phyloP scores from a whole-genome alignment of 2,329 filamentous ascomycete genomes.

The Trichoderma atrobrunneum region DNA sequence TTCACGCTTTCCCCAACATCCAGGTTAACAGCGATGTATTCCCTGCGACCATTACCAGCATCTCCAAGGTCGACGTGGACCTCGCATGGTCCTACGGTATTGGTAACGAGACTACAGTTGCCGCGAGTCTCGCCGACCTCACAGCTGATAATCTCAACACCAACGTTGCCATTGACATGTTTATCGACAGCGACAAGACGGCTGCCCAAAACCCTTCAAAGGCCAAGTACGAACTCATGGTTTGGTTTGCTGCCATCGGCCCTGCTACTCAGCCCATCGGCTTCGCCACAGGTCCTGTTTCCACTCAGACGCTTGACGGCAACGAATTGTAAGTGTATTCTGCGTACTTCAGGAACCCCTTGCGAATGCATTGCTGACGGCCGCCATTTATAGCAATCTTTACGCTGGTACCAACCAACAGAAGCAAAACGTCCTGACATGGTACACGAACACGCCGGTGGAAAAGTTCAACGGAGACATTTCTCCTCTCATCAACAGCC shows the following conservation, averaged over 20 bases:
- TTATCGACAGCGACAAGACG: slow-evolving; percentile 46
- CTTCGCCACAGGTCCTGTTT: slow-evolving; percentile 29
- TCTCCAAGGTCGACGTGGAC: slow-evolving; percentile 43
- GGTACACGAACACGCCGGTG: slow-evolving; percentile 39
- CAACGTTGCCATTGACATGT: slow-evolving; percentile 60
- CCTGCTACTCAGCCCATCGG: slow-evolving; percentile 48
- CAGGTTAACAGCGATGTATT: slow-evolving; percentile 44
- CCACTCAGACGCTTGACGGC: slow-evolving; percentile 39
- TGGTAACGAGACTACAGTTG: slow-evolving; percentile 39
- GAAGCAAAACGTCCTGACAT: slow-evolving; percentile 49
- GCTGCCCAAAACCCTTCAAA: slow-evolving; percentile 40
- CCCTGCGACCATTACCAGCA: slow-evolving; percentile 39
- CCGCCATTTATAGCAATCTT: slow-evolving; percentile 34
- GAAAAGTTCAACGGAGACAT: slow-evolving; percentile 48
- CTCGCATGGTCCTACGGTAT: slow-evolving; percentile 50
- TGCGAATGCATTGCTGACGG: background rate
- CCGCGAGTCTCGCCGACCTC: slow-evolving; percentile 37
- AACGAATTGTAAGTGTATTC: slow-evolving; percentile 40
- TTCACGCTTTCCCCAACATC: slow-evolving; percentile 56
- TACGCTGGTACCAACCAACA: slow-evolving; percentile 41
- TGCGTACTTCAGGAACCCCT: background rate
- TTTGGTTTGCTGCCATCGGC: slow-evolving; percentile 53
- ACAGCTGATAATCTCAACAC: slow-evolving; percentile 41
- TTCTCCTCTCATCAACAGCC: slow-evolving; percentile 41
- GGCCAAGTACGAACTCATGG: slow-evolving; percentile 54